Evolutionary conservation across 768 basidiomycete genomes (phyloP), one percentile per base, ranked within the genome.

Genomic region (Harrya chromipes): DNA sequence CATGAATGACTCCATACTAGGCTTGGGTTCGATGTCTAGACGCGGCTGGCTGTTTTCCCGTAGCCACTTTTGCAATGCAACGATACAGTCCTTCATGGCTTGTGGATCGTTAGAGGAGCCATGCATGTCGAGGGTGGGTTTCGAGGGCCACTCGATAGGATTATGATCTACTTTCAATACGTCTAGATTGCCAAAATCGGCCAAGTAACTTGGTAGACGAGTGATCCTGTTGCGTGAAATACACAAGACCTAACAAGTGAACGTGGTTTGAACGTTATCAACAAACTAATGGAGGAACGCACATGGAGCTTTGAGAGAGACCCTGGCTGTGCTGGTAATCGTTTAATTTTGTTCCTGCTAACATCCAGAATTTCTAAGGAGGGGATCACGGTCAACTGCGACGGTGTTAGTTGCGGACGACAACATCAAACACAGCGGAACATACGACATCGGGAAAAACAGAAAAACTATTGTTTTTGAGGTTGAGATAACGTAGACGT

Each of bases 341-440:
- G 72, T 64, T 80, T 84, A 58, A 99, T 81, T 70, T 85, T 90
- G 72, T 99, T 99, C 56, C 90, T 84, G 56, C 91, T 94, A 37
- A 99, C 79, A 67, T 99, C 97, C 55, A 99, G 73, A 50, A 94
- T 95, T 70, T 99, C 95, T 47, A 99, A 76, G 6, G 86, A 85
- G 4, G 86, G 82, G 73, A 98, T 83, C 16, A 82, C 72, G 39
- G 89, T 91, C 38, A 97, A 75, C 94, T 95, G 57, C 12, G 38
- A 29, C 19, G 27, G 17, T 19, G 46, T 69, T 27, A 62, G 56
- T 38, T 4, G 21, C 11, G 12, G 24, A 20, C 14, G 47, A 35
- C 19, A 47, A 49, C 35, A 54, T 43, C 37, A 13, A 38, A 54
- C 21, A 27, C 41, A 4, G 35, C 12, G 47, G 33, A 29, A 79